These are phyloP conservation scores for Populus trichocarpa DNA, from an alignment of 441 rosid genomes.

Conservation along the genomic window DNA sequence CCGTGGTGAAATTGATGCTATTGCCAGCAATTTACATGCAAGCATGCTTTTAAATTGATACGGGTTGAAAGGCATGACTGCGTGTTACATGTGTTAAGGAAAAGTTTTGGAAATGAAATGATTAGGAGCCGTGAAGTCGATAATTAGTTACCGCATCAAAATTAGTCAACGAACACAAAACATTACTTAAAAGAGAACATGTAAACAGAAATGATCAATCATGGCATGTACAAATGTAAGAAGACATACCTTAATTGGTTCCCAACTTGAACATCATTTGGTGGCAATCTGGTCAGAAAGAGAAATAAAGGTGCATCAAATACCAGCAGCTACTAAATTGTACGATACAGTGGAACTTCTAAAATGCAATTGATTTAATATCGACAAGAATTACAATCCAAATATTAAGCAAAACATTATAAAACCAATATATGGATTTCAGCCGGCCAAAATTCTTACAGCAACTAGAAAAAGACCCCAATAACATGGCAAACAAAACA, in stretches of 20 bases:
- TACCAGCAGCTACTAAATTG: conserved; percentile 1
- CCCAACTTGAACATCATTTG: conserved; percentile 59
- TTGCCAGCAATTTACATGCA: background rate
- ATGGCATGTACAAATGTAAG: background rate
- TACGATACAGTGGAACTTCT: background rate
- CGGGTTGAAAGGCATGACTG: background rate
- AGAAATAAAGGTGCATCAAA: conserved; percentile 23
- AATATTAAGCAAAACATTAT: no score
- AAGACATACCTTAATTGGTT: conserved; percentile 79
- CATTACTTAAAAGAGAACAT: background rate
- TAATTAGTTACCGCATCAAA: background rate
- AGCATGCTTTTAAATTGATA: background rate
- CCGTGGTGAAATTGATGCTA: background rate
- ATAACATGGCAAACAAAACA: background rate
- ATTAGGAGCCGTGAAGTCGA: background rate
- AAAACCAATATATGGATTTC: background rate
- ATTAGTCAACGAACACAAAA: background rate
- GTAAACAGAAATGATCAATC: background rate
- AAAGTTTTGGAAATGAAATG: background rate
- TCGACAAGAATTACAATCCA: background rate
- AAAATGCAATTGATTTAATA: background rate
- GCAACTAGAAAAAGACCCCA: background rate
- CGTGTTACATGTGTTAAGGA: background rate
- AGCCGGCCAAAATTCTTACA: background rate
- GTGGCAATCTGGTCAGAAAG: conserved; percentile 40